Percentiles rank a stretch among this genome's conserved stretches.
These are phyloP conservation scores for Thozetella sp. DNA, from an alignment of 495 filamentous ascomycete genomes.

Conservation along the genomic window DNA sequence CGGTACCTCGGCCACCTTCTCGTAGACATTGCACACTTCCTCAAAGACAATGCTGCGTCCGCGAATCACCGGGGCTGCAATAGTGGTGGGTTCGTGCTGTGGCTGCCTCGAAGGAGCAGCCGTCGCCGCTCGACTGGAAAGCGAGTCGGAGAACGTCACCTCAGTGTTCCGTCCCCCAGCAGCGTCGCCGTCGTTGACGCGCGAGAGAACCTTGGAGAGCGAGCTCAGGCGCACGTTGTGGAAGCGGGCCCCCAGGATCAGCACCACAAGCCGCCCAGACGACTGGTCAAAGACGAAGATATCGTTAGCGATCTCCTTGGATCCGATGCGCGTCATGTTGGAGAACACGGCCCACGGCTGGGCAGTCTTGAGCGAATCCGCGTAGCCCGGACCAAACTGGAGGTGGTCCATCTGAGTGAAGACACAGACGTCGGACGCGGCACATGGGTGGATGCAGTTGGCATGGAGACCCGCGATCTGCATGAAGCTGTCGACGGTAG, in stretches of 20 bases:
- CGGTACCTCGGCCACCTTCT: no score
- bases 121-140: no score
- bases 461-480: slow-evolving; percentile 51
- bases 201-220: slow-evolving; percentile 1
- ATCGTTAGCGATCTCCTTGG: slow-evolving; percentile 37
- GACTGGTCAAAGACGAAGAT: slow-evolving; percentile 48
- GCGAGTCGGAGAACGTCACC: no score
- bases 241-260: slow-evolving; percentile 39
- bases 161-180: no score
- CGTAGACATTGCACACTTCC: no score
- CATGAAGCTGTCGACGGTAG: slow-evolving; percentile 34
- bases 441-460: slow-evolving; percentile 46
- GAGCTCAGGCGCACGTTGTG: not conserved
- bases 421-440: slow-evolving; percentile 33
- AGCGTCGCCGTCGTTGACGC: not conserved
- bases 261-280: slow-evolving; percentile 35
- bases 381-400: not conserved
- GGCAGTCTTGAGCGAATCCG: no score
- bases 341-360: no score
- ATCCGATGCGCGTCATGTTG: no score
- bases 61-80: no score
- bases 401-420: not conserved
- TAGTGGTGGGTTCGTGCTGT: no score
- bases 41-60: no score
- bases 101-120: no score